phyloP scores from a whole-genome alignment of 768 basidiomycete species.

The Tephrocybe sp. region DNA sequence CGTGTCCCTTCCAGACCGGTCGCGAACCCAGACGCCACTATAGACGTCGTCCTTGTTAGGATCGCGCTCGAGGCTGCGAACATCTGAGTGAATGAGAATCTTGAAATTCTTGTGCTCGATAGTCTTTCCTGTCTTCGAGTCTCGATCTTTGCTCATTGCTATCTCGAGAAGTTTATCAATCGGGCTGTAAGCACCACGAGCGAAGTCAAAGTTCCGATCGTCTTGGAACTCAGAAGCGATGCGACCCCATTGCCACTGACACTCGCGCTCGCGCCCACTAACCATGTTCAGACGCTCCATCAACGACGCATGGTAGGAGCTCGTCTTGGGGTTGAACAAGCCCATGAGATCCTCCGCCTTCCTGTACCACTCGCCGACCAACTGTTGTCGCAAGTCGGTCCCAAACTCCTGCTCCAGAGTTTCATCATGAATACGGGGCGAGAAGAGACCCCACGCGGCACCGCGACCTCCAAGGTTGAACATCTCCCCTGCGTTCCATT shows the following conservation, averaged over 20 bases:
- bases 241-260: slow-evolving; percentile 24
- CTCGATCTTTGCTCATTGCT: slow-evolving; percentile 20
- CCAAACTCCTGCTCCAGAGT: slow-evolving; percentile 3
- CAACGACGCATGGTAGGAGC: slow-evolving; percentile 3
- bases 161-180: slow-evolving; percentile 24
- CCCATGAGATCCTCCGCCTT: slow-evolving; percentile 14
- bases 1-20: background rate
- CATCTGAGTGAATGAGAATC: slow-evolving; percentile 16
- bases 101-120: slow-evolving; percentile 16
- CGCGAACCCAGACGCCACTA: slow-evolving; percentile 3
- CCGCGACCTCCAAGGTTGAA: slow-evolving; percentile 21
- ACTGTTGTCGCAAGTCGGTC: background rate
- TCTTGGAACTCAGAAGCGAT: slow-evolving; percentile 24
- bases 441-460: slow-evolving; percentile 20
- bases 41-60: background rate
- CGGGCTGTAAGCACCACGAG: slow-evolving; percentile 22
- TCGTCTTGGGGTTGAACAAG: slow-evolving; percentile 8
- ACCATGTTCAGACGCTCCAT: slow-evolving; percentile 14
- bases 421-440: slow-evolving; percentile 16
- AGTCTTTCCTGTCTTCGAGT: background rate
- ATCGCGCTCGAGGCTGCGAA: background rate
- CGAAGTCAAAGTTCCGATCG: slow-evolving; percentile 22
- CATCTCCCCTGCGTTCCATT: slow-evolving; percentile 22
- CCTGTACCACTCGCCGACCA: slow-evolving; percentile 9
- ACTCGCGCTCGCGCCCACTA: slow-evolving; percentile 1